A percentile compares a stretch with the other conserved stretches of the same genome.
Evolutionary conservation across 805 yeast genomes (phyloP).

Genomic region (Blastobotrys peoriensis): DNA sequence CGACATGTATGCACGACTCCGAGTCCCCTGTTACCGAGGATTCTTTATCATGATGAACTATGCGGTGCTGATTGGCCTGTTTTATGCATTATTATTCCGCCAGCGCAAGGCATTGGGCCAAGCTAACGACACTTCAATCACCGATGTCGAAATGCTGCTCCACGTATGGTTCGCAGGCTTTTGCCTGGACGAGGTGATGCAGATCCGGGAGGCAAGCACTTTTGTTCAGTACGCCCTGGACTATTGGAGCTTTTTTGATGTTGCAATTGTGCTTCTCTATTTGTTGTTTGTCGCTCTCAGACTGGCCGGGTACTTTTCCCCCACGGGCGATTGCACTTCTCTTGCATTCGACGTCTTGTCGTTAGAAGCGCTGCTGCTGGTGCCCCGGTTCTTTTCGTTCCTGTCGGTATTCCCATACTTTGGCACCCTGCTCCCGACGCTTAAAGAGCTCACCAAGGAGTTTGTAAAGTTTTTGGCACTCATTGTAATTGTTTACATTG

Average conservation of each 20-base stretch:
- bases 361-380: slow-evolving; percentile 27
- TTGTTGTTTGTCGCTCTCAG: slow-evolving; percentile 19
- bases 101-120: slow-evolving; percentile 8
- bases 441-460: slow-evolving; percentile 27
- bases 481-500: slow-evolving; percentile 27
- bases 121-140: slow-evolving; percentile 8
- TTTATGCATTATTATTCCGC: slow-evolving; percentile 23
- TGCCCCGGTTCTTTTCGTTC: slow-evolving; percentile 28
- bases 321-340: slow-evolving; percentile 11
- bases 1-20: slow-evolving; percentile 18
- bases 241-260: slow-evolving; percentile 28
- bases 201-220: slow-evolving; percentile 27
- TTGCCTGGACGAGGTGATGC: slow-evolving; percentile 81
- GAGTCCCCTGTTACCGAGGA: slow-evolving; percentile 29
- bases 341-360: slow-evolving; percentile 28
- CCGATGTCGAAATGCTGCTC: slow-evolving; percentile 32
- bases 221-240: slow-evolving; percentile 24
- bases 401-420: slow-evolving; percentile 29
- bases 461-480: slow-evolving; percentile 26
- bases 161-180: slow-evolving; percentile 91
- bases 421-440: slow-evolving; percentile 30
- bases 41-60: slow-evolving; percentile 27
- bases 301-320: slow-evolving; percentile 14
- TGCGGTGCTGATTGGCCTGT: slow-evolving; percentile 23
- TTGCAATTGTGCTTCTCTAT: slow-evolving; percentile 21